Evolutionary conservation across 2,329 filamentous ascomycete genomes (phyloP).

Genomic region (Neospermospora avenae): DNA sequence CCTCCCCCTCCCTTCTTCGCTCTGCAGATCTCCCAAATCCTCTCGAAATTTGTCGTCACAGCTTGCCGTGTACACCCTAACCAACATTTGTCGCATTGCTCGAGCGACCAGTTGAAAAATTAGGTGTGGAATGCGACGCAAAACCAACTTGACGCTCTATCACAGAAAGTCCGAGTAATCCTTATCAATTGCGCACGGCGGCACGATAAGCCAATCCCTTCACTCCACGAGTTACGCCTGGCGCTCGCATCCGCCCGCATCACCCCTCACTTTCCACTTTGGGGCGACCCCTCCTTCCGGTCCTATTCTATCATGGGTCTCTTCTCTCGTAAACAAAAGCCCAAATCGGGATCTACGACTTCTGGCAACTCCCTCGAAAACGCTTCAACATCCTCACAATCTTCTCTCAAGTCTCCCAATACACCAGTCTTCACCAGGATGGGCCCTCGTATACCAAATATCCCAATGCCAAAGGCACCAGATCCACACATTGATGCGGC

Average conservation of each 20-base stretch:
- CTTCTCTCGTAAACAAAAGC: constrained; percentile 33
- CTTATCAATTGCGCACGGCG: neutral
- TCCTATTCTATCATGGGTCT: constrained; percentile 26
- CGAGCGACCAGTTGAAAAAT: neutral
- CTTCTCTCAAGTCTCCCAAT: constrained; percentile 31
- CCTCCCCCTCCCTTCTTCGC: neutral
- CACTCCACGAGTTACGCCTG: neutral
- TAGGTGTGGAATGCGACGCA: neutral
- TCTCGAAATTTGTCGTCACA: neutral
- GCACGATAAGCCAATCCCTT: constrained; percentile 1
- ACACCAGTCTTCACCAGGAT: constrained; percentile 32
- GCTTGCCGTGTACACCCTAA: neutral
- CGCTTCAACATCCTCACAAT: constrained; percentile 29
- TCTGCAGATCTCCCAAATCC: constrained; percentile 2
- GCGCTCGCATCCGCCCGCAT: neutral
- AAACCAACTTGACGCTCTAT: neutral
- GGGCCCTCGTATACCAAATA: constrained; percentile 58
- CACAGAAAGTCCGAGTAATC: neutral
- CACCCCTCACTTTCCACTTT: neutral
- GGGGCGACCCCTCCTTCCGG: constrained; percentile 1
- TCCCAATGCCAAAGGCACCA: constrained; percentile 78
- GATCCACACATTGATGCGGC: constrained; percentile 86
- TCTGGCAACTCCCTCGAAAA: constrained; percentile 27
- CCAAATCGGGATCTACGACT: constrained; percentile 17
- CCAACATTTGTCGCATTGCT: neutral